Evolutionary conservation across 2,329 filamentous ascomycete genomes (phyloP).

Genomic region (Curvularia verruculosa): DNA sequence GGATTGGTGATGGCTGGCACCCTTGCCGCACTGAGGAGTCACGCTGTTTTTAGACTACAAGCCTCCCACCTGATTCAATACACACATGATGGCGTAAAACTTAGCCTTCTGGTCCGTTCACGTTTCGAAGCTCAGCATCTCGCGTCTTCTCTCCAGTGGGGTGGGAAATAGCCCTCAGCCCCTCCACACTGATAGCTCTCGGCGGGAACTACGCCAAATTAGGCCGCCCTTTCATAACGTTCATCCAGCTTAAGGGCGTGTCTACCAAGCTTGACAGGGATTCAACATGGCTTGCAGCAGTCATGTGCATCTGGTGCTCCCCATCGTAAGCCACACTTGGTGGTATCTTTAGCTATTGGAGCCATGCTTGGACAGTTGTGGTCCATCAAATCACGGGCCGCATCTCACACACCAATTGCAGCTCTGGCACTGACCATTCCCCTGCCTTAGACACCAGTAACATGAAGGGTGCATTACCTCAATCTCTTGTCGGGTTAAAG

Average conservation of each 20-base stretch:
- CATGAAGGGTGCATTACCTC: conserved; percentile 19
- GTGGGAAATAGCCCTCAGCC: conserved; percentile 42
- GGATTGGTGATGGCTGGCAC: conserved; percentile 45
- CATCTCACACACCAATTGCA: conserved; percentile 41
- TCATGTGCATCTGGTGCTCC: conserved; percentile 33
- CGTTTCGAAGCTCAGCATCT: conserved; percentile 36
- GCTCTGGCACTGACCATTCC: conserved; percentile 22
- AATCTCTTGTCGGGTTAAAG: conserved; percentile 20
- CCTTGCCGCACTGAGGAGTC: conserved; percentile 40
- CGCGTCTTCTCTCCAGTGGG: conserved; percentile 33
- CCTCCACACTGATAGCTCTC: conserved; percentile 30
- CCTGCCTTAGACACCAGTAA: conserved; percentile 23
- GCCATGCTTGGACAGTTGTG: conserved; percentile 27
- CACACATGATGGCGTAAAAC: conserved; percentile 28
- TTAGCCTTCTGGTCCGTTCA: conserved; percentile 29
- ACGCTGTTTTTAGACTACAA: conserved; percentile 44
- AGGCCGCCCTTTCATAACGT: conserved; percentile 25
- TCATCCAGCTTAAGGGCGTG: conserved; percentile 17
- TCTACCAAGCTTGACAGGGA: conserved; percentile 28
- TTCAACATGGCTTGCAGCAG: conserved; percentile 31
- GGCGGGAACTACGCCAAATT: conserved; percentile 33
- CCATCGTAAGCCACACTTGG: conserved; percentile 27
- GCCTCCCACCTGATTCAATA: conserved; percentile 26
- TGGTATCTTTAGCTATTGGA: conserved; percentile 31
- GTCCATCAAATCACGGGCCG: conserved; percentile 27